Evolutionary conservation across 1,139 yeast genomes (phyloP).

Genomic region (Wickerhamomyces sp.): DNA sequence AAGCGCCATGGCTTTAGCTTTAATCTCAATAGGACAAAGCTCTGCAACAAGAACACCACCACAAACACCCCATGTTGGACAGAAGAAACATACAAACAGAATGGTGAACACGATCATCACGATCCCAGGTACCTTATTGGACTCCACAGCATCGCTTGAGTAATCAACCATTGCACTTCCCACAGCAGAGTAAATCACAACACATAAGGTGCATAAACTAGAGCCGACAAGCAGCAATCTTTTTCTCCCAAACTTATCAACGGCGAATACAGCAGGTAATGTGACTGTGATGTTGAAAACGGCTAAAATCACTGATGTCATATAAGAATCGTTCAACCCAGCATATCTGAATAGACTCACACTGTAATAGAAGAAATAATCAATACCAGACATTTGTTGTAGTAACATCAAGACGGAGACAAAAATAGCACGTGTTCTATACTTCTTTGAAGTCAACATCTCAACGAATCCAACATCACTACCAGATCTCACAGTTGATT

Average conservation of each 20-base stretch:
- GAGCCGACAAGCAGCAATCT: constrained; percentile 36
- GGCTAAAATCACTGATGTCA: constrained; percentile 43
- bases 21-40: constrained; percentile 42
- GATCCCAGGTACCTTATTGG: constrained; percentile 33
- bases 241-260: constrained; percentile 43
- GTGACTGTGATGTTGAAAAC: constrained; percentile 47
- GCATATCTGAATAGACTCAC: constrained; percentile 38
- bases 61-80: constrained; percentile 52
- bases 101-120: constrained; percentile 48
- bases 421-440: constrained; percentile 35
- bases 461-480: constrained; percentile 38
- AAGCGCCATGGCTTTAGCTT: constrained; percentile 45
- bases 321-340: constrained; percentile 30
- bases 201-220: constrained; percentile 32
- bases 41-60: constrained; percentile 42
- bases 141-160: constrained; percentile 11
- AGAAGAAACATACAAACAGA: constrained; percentile 43
- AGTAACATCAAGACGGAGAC: constrained; percentile 42
- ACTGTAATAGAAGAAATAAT: constrained; percentile 42
- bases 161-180: constrained; percentile 36
- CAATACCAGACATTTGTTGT: constrained; percentile 45
- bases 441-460: constrained; percentile 37
- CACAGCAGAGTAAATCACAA: constrained; percentile 36
- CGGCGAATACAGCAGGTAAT: constrained; percentile 38
- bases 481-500: constrained; percentile 53